These are phyloP conservation scores for Lantana camara DNA, from an alignment of 257 asterid genomes.

Conservation along the genomic window DNA sequence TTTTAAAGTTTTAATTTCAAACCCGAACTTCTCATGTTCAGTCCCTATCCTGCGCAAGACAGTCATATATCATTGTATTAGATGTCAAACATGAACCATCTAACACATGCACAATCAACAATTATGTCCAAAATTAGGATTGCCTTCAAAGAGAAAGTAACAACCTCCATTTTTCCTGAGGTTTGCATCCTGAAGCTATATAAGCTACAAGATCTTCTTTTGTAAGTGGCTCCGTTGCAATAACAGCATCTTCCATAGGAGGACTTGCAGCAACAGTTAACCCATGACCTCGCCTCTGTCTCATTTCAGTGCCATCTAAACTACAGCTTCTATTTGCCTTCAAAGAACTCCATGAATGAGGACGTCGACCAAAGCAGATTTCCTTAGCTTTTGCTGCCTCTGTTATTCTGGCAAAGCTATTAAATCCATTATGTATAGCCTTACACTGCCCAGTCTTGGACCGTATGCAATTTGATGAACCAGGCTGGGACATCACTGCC, in stretches of 20 bases:
- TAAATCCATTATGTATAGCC: constrained; percentile 34
- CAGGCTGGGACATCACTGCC: constrained; percentile 75
- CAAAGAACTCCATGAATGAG: constrained; percentile 45
- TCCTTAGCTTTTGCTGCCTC: constrained; percentile 52
- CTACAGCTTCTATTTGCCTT: constrained; percentile 37
- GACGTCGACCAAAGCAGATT: constrained; percentile 32
- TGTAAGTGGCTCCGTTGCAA: constrained; percentile 87
- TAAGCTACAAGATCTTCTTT: constrained; percentile 81
- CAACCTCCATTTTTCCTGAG: constrained; percentile 96
- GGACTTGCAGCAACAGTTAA: constrained; percentile 91
- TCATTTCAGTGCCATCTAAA: constrained; percentile 36
- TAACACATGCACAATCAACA: constrained; percentile 9
- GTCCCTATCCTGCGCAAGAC: constrained; percentile 83
- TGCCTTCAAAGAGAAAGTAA: constrained; percentile 5
- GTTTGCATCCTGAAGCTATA: constrained; percentile 97
- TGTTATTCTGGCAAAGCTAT: constrained; percentile 27
- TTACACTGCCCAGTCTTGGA: constrained; percentile 45
- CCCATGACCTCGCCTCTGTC: constrained; percentile 41
- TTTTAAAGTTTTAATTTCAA: constrained; percentile 66
- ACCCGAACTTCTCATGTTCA: constrained; percentile 97
- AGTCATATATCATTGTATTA: constrained; percentile 17
- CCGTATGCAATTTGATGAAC: constrained; percentile 52
- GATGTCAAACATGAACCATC: constrained; percentile 16
- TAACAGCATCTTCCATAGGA: constrained; percentile 86
- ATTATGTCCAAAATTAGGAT: constrained; percentile 3